These are phyloP conservation scores for Penicillium sp. DNA, from an alignment of 2,329 filamentous ascomycete genomes.

Conservation along the genomic window DNA sequence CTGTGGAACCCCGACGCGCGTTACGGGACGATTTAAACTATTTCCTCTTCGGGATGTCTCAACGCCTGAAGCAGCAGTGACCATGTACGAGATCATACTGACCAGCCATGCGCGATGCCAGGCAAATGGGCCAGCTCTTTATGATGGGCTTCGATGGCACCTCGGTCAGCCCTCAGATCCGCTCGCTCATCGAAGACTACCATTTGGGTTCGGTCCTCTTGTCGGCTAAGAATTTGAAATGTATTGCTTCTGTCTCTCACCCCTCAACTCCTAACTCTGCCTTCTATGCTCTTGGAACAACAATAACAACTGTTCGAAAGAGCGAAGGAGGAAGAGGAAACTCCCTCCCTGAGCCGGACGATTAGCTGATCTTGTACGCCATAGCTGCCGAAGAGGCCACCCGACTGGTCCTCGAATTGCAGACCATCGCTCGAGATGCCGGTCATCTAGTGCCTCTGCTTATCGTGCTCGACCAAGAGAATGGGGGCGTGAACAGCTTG, in stretches of 20 bases:
- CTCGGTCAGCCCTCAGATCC: constrained; percentile 63
- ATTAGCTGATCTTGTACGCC: constrained; percentile 9
- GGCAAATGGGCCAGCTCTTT: constrained; percentile 60
- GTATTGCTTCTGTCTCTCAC: constrained; percentile 41
- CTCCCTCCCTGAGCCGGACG: neutral
- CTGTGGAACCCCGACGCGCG: constrained; percentile 22
- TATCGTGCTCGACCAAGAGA: constrained; percentile 94
- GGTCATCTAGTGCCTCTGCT: constrained; percentile 86
- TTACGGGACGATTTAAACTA: constrained; percentile 61
- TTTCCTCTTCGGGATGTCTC: constrained; percentile 65
- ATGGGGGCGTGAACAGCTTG: constrained; percentile 95
- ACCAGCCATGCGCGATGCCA: constrained; percentile 54
- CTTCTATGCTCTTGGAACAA: neutral
- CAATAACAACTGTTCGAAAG: neutral
- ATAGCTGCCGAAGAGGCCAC: constrained; percentile 89
- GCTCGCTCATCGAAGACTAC: constrained; percentile 63
- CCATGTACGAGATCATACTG: constrained; percentile 28
- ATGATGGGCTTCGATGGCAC: constrained; percentile 71
- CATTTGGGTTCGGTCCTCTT: constrained; percentile 82
- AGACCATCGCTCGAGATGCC: constrained; percentile 86
- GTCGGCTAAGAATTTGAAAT: constrained; percentile 67
- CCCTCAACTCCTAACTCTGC: neutral
- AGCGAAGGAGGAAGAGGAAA: neutral
- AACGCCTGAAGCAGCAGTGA: constrained; percentile 1
- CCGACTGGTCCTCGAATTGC: constrained; percentile 82